phyloP scores from a whole-genome alignment of 192 early-diverging fungal species.

The Coemansia sp. region DNA sequence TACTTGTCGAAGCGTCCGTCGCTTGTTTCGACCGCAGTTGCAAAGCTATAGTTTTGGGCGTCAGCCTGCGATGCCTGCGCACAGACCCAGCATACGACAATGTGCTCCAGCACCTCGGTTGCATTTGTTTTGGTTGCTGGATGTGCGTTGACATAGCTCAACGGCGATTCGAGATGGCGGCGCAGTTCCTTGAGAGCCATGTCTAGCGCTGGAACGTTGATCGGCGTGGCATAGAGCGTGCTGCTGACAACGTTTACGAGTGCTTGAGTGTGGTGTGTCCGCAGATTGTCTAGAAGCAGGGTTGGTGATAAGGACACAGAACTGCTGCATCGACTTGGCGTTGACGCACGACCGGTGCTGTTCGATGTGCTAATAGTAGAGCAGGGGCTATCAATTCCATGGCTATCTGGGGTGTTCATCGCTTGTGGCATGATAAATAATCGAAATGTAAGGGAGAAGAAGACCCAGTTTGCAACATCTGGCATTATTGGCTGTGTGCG shows the following conservation, averaged over 20 bases:
- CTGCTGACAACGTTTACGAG: constrained; percentile 42
- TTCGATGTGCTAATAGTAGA: not conserved
- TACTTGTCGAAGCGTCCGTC: constrained; percentile 35
- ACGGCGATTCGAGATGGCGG: constrained; percentile 44
- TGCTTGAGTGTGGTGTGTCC: constrained; percentile 37
- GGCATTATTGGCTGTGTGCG: not conserved
- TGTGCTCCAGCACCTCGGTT: constrained; percentile 30
- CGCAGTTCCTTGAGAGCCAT: constrained; percentile 27
- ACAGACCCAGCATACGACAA: constrained; percentile 50
- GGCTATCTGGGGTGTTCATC: not conserved
- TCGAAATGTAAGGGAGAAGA: not conserved
- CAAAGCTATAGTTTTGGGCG: constrained; percentile 26
- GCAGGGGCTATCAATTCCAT: not conserved
- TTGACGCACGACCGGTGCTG: not conserved
- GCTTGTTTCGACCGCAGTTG: constrained; percentile 7
- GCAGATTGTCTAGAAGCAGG: constrained; percentile 36
- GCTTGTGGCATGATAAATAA: not conserved
- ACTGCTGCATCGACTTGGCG: constrained; percentile 14
- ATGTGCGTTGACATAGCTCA: constrained; percentile 19
- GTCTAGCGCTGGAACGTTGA: constrained; percentile 11
- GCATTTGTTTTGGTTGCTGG: constrained; percentile 45
- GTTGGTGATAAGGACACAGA: constrained; percentile 17
- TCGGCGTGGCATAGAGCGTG: constrained; percentile 22
- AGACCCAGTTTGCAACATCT: not conserved
- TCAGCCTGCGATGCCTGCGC: constrained; percentile 37